A percentile compares a stretch with the other conserved stretches of the same genome.
Conservation (phyloP, 495 filamentous ascomycete genomes). For the Penicillium paradoxum region DNA sequence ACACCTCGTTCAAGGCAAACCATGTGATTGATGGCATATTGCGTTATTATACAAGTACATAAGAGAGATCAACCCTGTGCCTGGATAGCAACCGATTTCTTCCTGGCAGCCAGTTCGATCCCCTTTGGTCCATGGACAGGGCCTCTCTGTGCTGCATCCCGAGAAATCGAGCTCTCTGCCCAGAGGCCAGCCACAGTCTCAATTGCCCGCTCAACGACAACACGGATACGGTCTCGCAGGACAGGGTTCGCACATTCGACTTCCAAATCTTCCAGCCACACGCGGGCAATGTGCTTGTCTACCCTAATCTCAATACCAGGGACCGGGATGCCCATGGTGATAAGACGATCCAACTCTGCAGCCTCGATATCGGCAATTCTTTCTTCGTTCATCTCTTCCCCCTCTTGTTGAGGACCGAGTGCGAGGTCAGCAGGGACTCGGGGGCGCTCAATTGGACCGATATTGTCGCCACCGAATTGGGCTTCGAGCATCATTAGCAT, state of each 20-base stretch:
- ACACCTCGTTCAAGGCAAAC: constrained; percentile 2
- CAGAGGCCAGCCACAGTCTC: constrained; percentile 81
- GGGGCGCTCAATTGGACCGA: constrained; percentile 67
- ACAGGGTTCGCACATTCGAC: constrained; percentile 76
- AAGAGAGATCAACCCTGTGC: constrained; percentile 18
- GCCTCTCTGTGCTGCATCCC: constrained; percentile 20
- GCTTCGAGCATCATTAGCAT: constrained; percentile 95
- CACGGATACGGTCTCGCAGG: constrained; percentile 72
- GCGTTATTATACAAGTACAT: constrained; percentile 21
- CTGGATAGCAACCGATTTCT: constrained; percentile 25
- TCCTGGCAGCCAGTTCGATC: constrained; percentile 10
- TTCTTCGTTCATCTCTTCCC: constrained; percentile 37
- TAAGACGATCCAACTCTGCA: constrained; percentile 62
- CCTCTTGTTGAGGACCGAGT: constrained; percentile 35
- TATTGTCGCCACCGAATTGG: constrained; percentile 74
- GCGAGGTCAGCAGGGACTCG: constrained; percentile 44
- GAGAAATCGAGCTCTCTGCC: constrained; percentile 32
- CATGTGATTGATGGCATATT: constrained; percentile 6
- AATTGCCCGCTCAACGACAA: constrained; percentile 86
- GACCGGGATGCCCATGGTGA: constrained; percentile 76
- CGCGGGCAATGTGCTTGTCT: constrained; percentile 78
- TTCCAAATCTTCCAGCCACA: constrained; percentile 88
- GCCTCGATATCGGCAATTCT: constrained; percentile 52
- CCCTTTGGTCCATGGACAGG: constrained; percentile 9
- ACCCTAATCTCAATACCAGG: constrained; percentile 84